These are phyloP conservation scores for Dactylellina haptotyla DNA, from an alignment of 2,329 filamentous ascomycete genomes.

Conservation along the genomic window DNA sequence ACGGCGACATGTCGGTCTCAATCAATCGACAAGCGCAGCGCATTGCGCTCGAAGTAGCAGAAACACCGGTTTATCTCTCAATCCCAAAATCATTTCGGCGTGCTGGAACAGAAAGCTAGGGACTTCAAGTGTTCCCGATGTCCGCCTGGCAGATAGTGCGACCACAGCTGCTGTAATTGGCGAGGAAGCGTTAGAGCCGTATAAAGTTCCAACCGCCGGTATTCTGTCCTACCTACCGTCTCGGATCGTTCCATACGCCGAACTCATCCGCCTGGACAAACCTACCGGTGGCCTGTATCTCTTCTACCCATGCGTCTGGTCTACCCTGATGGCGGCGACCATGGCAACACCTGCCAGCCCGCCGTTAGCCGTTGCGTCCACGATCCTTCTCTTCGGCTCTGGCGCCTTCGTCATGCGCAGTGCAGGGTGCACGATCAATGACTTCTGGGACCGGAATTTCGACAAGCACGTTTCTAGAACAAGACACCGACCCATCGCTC, in stretches of 20 bases:
- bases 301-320: conserved; percentile 86
- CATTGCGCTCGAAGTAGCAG: conserved; percentile 15
- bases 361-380: conserved; percentile 71
- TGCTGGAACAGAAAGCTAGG: conserved; percentile 25
- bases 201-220: conserved; percentile 76
- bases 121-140: conserved; percentile 44
- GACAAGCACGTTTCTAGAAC: conserved; percentile 83
- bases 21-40: conserved; percentile 5
- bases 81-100: conserved; percentile 4
- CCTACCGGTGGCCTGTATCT: conserved; percentile 85
- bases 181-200: conserved; percentile 60
- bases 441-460: conserved; percentile 87
- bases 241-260: conserved; percentile 80
- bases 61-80: conserved; percentile 31
- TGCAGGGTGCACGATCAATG: conserved; percentile 88
- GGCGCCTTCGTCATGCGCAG: conserved; percentile 87
- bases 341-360: conserved; percentile 72
- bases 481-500: conserved; percentile 80
- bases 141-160: conserved; percentile 32
- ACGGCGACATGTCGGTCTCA: conserved; percentile 8
- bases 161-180: conserved; percentile 23
- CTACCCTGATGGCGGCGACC: conserved; percentile 80
- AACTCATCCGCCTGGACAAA: conserved; percentile 82
- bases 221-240: conserved; percentile 75
- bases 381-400: conserved; percentile 73